These are phyloP conservation scores for Breviolum minutum DNA, from an alignment of 73 alveolate genomes.

Conservation along the genomic window DNA sequence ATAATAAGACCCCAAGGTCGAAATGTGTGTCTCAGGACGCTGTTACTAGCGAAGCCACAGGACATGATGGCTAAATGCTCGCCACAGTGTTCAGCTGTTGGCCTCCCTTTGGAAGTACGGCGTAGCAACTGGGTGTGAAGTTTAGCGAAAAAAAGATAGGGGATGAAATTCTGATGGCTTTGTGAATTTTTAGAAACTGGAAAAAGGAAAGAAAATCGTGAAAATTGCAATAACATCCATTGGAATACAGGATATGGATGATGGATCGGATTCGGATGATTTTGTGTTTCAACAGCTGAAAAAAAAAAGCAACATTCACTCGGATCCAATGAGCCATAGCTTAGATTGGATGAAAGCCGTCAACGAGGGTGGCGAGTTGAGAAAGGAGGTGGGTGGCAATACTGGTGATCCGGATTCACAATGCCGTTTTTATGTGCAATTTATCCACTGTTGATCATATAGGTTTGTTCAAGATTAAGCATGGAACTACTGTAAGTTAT, in stretches of 20 bases:
- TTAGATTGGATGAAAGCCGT: slow-evolving; percentile 55
- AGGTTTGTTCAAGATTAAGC: background rate
- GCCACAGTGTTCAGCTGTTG: background rate
- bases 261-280: background rate
- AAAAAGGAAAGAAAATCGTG: too few species aligned
- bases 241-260: background rate
- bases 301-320: background rate
- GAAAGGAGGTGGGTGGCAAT: too few species aligned
- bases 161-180: background rate
- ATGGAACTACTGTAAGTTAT: background rate
- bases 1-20: too few species aligned
- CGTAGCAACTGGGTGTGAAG: slow-evolving; percentile 6
- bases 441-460: background rate
- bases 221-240: too few species aligned
- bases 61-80: background rate
- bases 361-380: slow-evolving; percentile 25
- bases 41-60: background rate
- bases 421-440: too few species aligned
- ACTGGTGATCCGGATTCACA: too few species aligned
- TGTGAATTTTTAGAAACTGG: too few species aligned
- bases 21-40: too few species aligned
- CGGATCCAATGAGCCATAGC: background rate
- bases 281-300: too few species aligned
- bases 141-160: background rate
- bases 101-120: slow-evolving; percentile 12